Evolutionary conservation across 2,329 filamentous ascomycete genomes (phyloP).

Genomic region (Neoarthrinium moseri): DNA sequence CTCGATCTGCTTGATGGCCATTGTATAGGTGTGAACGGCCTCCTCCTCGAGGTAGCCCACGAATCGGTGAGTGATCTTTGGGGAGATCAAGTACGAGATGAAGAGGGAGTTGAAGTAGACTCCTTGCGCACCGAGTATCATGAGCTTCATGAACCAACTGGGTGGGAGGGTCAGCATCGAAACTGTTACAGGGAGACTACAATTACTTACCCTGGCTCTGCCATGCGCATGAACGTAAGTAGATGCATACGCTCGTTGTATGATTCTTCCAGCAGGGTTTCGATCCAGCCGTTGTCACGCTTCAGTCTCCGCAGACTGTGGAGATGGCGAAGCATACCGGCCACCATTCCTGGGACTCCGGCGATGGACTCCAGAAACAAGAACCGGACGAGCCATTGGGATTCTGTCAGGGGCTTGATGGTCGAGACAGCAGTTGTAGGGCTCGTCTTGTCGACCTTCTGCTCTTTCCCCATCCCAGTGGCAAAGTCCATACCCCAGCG

Average conservation of each 20-base stretch:
- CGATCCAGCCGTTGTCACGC: constrained; percentile 95
- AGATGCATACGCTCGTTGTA: constrained; percentile 96
- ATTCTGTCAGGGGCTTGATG: constrained; percentile 68
- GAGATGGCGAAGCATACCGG: constrained; percentile 88
- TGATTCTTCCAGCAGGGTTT: constrained; percentile 83
- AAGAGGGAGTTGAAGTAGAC: constrained; percentile 97
- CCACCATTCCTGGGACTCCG: constrained; percentile 95
- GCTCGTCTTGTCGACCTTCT: constrained; percentile 60
- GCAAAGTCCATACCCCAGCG: constrained; percentile 79
- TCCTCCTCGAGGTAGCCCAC: constrained; percentile 98
- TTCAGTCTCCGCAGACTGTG: constrained; percentile 81
- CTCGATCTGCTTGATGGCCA: constrained; percentile 84
- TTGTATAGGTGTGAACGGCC: constrained; percentile 91
- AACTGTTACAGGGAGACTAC: not conserved
- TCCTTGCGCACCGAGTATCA: constrained; percentile 90
- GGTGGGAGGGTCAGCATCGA: constrained; percentile 24
- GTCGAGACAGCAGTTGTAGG: constrained; percentile 55
- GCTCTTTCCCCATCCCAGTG: constrained; percentile 71
- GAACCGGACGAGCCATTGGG: constrained; percentile 86
- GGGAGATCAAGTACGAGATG: constrained; percentile 81
- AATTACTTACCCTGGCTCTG: constrained; percentile 60
- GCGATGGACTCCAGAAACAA: constrained; percentile 94
- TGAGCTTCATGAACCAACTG: constrained; percentile 84
- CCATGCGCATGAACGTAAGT: constrained; percentile 89
- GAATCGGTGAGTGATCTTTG: constrained; percentile 88